Conservation (phyloP, 2,329 filamentous ascomycete species). For the Epichloe sibirici region DNA sequence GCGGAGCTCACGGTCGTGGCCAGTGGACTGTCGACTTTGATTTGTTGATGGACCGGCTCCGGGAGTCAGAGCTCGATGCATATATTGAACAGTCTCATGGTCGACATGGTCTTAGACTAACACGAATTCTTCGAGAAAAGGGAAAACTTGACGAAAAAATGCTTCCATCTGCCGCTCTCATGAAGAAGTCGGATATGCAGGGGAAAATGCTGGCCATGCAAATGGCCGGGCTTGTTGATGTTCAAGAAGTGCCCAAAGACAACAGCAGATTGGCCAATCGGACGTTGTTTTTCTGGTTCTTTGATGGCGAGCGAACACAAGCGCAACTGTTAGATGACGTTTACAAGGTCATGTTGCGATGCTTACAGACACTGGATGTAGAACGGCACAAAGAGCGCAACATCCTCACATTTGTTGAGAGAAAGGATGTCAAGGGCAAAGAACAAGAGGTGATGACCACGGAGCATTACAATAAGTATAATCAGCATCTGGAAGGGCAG, state of each 20-base stretch:
- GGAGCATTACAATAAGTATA: slow-evolving; percentile 56
- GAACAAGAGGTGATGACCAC: slow-evolving; percentile 69
- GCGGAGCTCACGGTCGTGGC: slow-evolving; percentile 48
- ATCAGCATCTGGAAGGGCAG: slow-evolving; percentile 48
- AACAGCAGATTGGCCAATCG: slow-evolving; percentile 68
- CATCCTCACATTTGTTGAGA: slow-evolving; percentile 69
- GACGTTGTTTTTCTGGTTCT: slow-evolving; percentile 87
- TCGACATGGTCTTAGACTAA: slow-evolving; percentile 64
- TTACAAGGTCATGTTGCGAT: slow-evolving; percentile 83
- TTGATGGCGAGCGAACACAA: slow-evolving; percentile 62
- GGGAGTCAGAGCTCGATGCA: slow-evolving; percentile 68
- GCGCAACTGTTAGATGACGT: slow-evolving; percentile 63
- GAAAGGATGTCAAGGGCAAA: slow-evolving; percentile 73
- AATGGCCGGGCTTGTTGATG: slow-evolving; percentile 72
- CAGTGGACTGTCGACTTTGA: slow-evolving; percentile 79
- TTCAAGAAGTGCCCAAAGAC: slow-evolving; percentile 90
- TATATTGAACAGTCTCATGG: slow-evolving; percentile 71
- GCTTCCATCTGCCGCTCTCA: slow-evolving; percentile 65
- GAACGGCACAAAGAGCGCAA: slow-evolving; percentile 61
- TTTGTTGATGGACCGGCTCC: slow-evolving; percentile 56
- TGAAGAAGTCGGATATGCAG: slow-evolving; percentile 76
- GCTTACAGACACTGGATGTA: slow-evolving; percentile 65
- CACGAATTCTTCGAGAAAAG: slow-evolving; percentile 71
- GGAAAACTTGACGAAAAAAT: slow-evolving; percentile 94
- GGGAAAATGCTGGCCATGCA: slow-evolving; percentile 78